Evolutionary conservation across 352 stramenopile species (phyloP).

Genomic region (Nothophytophthora sp.): DNA sequence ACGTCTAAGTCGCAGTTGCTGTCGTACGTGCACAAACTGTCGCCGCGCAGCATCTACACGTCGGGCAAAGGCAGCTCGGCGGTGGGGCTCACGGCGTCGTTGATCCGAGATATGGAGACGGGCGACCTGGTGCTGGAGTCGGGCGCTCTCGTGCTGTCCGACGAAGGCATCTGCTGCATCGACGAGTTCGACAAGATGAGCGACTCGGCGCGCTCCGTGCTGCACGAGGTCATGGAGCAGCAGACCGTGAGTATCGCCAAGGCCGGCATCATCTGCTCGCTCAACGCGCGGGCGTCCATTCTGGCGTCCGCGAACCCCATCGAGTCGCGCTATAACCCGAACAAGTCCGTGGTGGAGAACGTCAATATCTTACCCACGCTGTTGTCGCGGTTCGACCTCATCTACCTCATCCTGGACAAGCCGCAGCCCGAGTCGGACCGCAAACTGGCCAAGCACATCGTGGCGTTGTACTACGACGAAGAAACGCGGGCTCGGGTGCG

Average conservation of each 20-base stretch:
- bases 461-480: conserved; percentile 96
- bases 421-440: conserved; percentile 94
- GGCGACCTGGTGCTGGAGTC: conserved; percentile 98
- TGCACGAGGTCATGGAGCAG: conserved; percentile 99
- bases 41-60: conserved; percentile 98
- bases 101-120: conserved; percentile 97
- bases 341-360: conserved; percentile 98
- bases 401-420: conserved; percentile 99
- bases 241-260: conserved; percentile 99
- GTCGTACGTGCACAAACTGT: conserved; percentile 97
- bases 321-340: conserved; percentile 98
- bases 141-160: conserved; percentile 96
- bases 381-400: conserved; percentile 98
- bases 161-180: conserved; percentile 99
- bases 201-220: conserved; percentile 95
- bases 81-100: conserved; percentile 98
- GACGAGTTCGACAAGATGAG: conserved; percentile 99
- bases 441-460: conserved; percentile 96
- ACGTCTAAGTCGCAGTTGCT: conserved; percentile 98
- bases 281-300: conserved; percentile 99
- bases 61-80: conserved; percentile 97
- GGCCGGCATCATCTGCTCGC: conserved; percentile 97
- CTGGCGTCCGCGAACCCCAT: conserved; percentile 98
- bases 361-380: conserved; percentile 98
- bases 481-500: conserved; percentile 51